These are phyloP conservation scores for Lyophyllum decastes DNA, from an alignment of 768 basidiomycete genomes.

Conservation along the genomic window DNA sequence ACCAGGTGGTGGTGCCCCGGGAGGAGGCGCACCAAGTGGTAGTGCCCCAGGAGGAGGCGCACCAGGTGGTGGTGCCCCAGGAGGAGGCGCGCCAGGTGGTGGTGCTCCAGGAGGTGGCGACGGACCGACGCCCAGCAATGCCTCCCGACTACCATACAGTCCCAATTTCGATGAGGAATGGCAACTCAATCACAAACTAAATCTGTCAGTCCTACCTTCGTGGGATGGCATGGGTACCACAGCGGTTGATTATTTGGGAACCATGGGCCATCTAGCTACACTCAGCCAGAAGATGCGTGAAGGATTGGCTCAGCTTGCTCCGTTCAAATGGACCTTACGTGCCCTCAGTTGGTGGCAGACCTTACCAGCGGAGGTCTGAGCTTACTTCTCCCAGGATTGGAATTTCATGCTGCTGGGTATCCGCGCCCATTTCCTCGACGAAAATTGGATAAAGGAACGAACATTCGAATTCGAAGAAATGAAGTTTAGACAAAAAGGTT, in stretches of 20 bases:
- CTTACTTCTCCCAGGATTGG: constrained; percentile 1
- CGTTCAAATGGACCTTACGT: not conserved
- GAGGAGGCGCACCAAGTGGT: not conserved
- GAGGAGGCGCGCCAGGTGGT: not conserved
- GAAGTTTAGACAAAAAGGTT: constrained; percentile 5
- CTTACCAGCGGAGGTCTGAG: not conserved
- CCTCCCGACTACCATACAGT: not conserved
- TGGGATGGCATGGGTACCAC: not conserved
- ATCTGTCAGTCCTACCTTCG: not conserved
- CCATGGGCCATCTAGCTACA: not conserved
- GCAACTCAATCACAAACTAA: not conserved
- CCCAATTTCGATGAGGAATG: not conserved
- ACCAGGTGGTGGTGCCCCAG: not conserved
- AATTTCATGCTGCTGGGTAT: constrained; percentile 6
- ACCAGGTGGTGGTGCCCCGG: too few relatives aligned
- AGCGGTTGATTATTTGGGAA: not conserved
- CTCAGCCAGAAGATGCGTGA: not conserved
- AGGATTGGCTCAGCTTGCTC: not conserved
- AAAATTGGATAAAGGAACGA: constrained; percentile 4
- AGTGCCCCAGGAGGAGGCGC: not conserved
- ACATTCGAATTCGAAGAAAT: constrained; percentile 16
- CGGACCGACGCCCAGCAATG: not conserved
- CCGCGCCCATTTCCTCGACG: constrained; percentile 15
- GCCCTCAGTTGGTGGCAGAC: not conserved
- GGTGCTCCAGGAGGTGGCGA: not conserved